Conservation (phyloP, 2,329 filamentous ascomycete species). For the Neofusicoccum sp. region DNA sequence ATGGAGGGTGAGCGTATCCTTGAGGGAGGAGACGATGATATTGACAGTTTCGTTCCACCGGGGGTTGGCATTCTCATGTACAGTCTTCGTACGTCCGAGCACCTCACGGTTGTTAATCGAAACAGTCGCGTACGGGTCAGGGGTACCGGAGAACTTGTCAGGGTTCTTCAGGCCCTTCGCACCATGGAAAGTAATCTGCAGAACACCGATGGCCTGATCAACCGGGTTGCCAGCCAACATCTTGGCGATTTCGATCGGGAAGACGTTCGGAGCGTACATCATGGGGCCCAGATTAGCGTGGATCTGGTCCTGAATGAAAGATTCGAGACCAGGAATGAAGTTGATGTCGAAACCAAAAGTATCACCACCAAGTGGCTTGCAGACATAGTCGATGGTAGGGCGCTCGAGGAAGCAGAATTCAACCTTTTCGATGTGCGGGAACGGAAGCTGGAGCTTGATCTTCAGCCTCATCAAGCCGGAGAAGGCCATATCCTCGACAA, state of each 20-base stretch:
- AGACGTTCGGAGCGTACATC: conserved; percentile 98
- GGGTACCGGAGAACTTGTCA: conserved; percentile 87
- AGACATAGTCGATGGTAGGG: conserved; percentile 92
- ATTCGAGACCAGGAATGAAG: conserved; percentile 92
- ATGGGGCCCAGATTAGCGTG: conserved; percentile 91
- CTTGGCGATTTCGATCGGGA: conserved; percentile 97
- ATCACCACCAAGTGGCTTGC: conserved; percentile 94
- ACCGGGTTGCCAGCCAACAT: conserved; percentile 93
- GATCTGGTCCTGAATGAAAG: conserved; percentile 93
- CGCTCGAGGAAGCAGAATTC: conserved; percentile 93
- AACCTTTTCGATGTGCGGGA: conserved; percentile 90
- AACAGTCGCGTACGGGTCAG: conserved; percentile 84
- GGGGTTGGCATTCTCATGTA: conserved; percentile 81
- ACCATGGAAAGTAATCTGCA: conserved; percentile 87
- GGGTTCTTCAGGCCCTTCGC: conserved; percentile 91
- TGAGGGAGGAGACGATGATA: conserved; percentile 87
- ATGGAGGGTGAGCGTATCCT: conserved; percentile 80
- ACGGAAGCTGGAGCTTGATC: conserved; percentile 93
- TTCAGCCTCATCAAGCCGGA: conserved; percentile 95
- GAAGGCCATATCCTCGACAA: conserved; percentile 97
- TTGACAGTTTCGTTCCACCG: conserved; percentile 97
- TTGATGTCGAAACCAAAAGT: conserved; percentile 98
- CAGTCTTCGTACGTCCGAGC: conserved; percentile 83
- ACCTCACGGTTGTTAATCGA: conserved; percentile 80
- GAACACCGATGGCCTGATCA: conserved; percentile 91